phyloP scores from a whole-genome alignment of 768 basidiomycete genomes.

The Mycena alexandri region DNA sequence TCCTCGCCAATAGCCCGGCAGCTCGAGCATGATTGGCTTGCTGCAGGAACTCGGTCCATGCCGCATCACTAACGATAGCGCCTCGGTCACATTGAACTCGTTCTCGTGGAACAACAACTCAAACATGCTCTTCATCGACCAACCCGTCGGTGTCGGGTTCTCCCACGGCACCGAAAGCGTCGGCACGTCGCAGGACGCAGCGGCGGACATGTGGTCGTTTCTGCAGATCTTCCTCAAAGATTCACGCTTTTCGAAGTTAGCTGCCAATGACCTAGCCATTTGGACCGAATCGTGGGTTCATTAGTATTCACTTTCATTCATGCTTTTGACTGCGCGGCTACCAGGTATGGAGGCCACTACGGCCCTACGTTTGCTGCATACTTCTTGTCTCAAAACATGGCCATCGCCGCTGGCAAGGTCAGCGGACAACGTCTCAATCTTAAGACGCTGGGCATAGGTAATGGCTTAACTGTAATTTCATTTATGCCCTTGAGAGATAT shows the following conservation, averaged over 20 bases:
- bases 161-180: slow-evolving; percentile 66
- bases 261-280: slow-evolving; percentile 61
- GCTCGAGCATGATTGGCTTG: slow-evolving; percentile 72
- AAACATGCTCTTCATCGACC: slow-evolving; percentile 74
- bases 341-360: slow-evolving; percentile 79
- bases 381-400: slow-evolving; percentile 71
- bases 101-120: slow-evolving; percentile 70
- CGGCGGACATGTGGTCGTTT: slow-evolving; percentile 71
- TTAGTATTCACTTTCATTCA: background rate
- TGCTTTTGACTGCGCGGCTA: background rate
- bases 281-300: slow-evolving; percentile 73
- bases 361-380: slow-evolving; percentile 77
- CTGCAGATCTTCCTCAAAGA: slow-evolving; percentile 74
- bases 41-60: slow-evolving; percentile 86
- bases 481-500: slow-evolving; percentile 9
- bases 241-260: slow-evolving; percentile 62
- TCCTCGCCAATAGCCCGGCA: slow-evolving; percentile 56
- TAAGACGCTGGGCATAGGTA: slow-evolving; percentile 71
- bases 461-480: slow-evolving; percentile 67
- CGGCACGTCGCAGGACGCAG: slow-evolving; percentile 66
- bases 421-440: slow-evolving; percentile 66
- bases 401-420: slow-evolving; percentile 61
- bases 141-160: slow-evolving; percentile 75
- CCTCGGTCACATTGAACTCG: slow-evolving; percentile 62
- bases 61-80: slow-evolving; percentile 67